Base-by-base conservation (phyloP, 2,329 filamentous ascomycete species). In the Chalaropsis thielavioides region DNA sequence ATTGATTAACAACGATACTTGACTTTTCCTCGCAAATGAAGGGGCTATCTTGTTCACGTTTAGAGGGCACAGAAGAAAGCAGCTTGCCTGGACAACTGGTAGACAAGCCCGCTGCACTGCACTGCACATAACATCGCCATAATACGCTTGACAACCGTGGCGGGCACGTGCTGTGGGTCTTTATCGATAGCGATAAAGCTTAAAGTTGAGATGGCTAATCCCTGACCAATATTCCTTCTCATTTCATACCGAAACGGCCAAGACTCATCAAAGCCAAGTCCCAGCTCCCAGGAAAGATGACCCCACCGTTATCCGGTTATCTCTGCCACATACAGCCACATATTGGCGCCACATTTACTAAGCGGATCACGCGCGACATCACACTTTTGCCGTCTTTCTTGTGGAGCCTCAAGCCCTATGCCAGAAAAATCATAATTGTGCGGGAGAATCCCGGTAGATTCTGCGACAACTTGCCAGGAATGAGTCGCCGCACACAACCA, bases 381-480 rank as follows among this genome's bases (percentile, higher is more conserved):
- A 61, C 41, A 46, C 46, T 66, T 63, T 66, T n/a, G 60, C 8
- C 40, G 15, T 2, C 19, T 27, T 35, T 46, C 54, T 58, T 64
- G 65, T 67, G 65, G 65, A 67, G n/a, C 49, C 62, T 60, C 65
- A 67, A 67, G 65, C 65, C 65, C 65, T 67, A 67, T 59, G 41
- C 59, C 41, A 54, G 27, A 41, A 64, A 67, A 62, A 40, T 44
- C 24, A 44, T 49, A 66, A 62, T 67, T 67, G 65, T 64, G 65
- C 65, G 65, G 65, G 43, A 46, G 60, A 67, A 62, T 62, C 24
- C 49, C 65, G 65, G 65, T 49, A 67, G 56, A 67, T 64, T 41
- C 46, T 64, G 38, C 27, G 40, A 19, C 46, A 46, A 46, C 46
- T 67, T 19, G 27, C 59, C 64, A 63, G 40, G 62, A 58, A 38